Base-by-base conservation (phyloP, 257 asterid genomes). In the Marsdenia floribunda region DNA sequence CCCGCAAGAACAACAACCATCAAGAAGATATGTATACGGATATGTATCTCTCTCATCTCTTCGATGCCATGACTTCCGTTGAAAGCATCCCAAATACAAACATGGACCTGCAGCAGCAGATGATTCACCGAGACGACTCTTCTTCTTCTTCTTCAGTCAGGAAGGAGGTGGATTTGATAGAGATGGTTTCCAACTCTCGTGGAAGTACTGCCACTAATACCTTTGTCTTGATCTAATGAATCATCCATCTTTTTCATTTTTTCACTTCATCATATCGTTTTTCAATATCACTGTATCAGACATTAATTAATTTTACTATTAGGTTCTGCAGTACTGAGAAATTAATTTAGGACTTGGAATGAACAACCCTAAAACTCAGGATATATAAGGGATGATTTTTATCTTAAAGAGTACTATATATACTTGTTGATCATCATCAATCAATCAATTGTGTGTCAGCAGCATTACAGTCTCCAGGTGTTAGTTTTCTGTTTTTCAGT, bases 131-230 rank as follows among this genome's bases (percentile, higher is more conserved):
- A 65, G 61, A 68, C n/a, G 0, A 0, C 8, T 44, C 12, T 44
- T 44, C 80, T 57, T 47, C 72, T 19, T 52, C 58, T 52, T 44
- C 80, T 58, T 38, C 73, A 1, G 76, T 70, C n/a, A 44, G 58
- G 47, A 81, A 72, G 70, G 78, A 61, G 18, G 68, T 35, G 79
- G 85, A 81, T 71, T 77, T 75, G 76, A 73, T 82, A 49, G 82
- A 86, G 71, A 71, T 79, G 79, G 46, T 77, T 69, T 77, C 83
- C 58, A 68, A 71, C 69, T 71, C 77, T 63, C 74, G 52, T 18
- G 77, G 79, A 54, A 44, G 2, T 44, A 70, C 26, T 26, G 35
- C 38, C 3, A 60, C 12, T 38, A 80, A 69, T 40, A 35, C 14
- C 63, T 75, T 65, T 35, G 42, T 75, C 4, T 74, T 19, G 12